Evolutionary conservation across 2,329 filamentous ascomycete genomes (phyloP).

Genomic region (Sporothrix pseudoabietina): DNA sequence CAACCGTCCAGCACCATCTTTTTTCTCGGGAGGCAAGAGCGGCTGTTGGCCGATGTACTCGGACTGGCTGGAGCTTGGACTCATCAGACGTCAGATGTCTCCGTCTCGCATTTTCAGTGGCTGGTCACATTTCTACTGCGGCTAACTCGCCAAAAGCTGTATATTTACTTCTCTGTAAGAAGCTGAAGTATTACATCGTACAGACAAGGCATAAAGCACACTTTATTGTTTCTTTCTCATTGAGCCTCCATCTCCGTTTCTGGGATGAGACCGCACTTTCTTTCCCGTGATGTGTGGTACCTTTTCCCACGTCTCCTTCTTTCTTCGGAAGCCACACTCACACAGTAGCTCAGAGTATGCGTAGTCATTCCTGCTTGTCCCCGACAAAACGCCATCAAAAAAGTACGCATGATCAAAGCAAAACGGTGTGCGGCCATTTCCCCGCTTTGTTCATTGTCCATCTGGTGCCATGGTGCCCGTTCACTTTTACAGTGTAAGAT

Average conservation of each 20-base stretch:
- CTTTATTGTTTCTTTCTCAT: neutral
- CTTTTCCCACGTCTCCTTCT: neutral
- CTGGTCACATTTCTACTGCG: conserved; percentile 2
- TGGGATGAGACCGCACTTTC: neutral
- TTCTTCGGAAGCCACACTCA: neutral
- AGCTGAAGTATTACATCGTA: neutral
- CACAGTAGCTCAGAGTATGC: too few relatives aligned
- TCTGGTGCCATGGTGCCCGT: neutral
- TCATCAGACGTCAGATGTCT: neutral
- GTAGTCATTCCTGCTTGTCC: neutral
- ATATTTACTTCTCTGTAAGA: neutral
- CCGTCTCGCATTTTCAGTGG: neutral
- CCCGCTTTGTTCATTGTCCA: conserved; percentile 18
- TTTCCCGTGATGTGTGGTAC: neutral
- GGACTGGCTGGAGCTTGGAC: neutral
- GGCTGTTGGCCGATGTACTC: neutral
- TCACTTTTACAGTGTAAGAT: neutral
- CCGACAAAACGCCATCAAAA: neutral
- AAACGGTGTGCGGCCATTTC: neutral
- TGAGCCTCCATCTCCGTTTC: neutral
- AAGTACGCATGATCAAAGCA: conserved; percentile 1
- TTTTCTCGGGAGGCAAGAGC: neutral
- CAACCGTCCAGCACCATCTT: neutral
- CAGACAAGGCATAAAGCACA: neutral
- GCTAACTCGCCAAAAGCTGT: conserved; percentile 19